Base-by-base conservation (phyloP, 345 rosid species). In the Barbarea vulgaris region DNA sequence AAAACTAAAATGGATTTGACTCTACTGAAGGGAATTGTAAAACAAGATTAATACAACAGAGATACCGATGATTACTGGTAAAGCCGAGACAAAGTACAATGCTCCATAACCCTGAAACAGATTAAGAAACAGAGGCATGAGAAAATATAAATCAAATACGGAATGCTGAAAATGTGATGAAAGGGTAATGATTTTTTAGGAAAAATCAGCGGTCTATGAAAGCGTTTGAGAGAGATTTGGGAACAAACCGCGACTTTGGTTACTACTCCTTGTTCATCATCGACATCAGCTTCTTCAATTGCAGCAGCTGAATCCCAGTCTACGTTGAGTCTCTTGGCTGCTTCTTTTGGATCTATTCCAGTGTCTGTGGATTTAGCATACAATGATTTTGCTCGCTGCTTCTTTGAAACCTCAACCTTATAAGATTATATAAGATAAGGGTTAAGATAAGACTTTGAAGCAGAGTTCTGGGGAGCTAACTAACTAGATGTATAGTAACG, bases 301-400 rank as follows among this genome's bases (percentile, higher is more conserved):
- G 91, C 88, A 77, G 99, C 97, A 67, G 97, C 97, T 78, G 97
- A 80, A 84, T 95, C 97, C 96, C 97, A 95, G 25, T 95, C 97
- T 28, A 90, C 14, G 51, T 95, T 89, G 73, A 95, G 82, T 87
- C 93, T 91, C 85, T 89, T 89, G 18, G 99, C 95, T 73, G 89
- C 97, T 65, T 85, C 88, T 78, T 81, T 77, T 58, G 89, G 97
- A 81, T 87, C 80, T 70, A 91, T 67, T 31, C 99, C 99, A 0
- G 93, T 95, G 86, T 95, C 89, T 4, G 97, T 95, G 50, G 87
- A 88, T 73, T 80, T 91, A 57, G 96, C 99, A 50, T 95, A 95
- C 34, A 85, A 62, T 55, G 97, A 95, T 79, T 89, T 90, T 51
- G 84, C 48, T 61, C 89, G 87, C 70, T 83, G 87, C 74, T 69